Evolutionary conservation across 2,329 filamentous ascomycete genomes (phyloP).

Genomic region (Ploettnerulaceae sp.): DNA sequence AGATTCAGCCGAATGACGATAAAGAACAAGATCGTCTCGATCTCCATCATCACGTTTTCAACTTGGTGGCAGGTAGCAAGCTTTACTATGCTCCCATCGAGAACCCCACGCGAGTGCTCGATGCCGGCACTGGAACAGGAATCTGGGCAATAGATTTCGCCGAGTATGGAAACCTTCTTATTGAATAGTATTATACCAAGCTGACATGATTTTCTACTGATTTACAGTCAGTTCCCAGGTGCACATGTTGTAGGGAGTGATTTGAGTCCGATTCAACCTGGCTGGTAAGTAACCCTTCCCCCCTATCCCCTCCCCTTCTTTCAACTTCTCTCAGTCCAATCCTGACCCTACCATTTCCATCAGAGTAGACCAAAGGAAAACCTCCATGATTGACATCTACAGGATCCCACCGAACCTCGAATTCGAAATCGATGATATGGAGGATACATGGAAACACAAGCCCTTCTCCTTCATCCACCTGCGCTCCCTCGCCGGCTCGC

Average conservation of each 20-base stretch:
- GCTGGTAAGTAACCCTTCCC: conserved; percentile 15
- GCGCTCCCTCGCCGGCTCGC: conserved; percentile 36
- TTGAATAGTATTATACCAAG: too few species aligned
- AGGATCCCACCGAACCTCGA: conserved; percentile 29
- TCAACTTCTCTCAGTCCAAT: background rate
- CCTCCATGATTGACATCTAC: background rate
- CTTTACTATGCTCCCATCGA: conserved; percentile 26
- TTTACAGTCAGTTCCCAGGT: conserved; percentile 19
- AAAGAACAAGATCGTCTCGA: conserved; percentile 30
- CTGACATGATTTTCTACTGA: background rate
- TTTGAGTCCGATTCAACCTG: conserved; percentile 28
- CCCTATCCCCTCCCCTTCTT: background rate
- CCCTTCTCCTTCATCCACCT: conserved; percentile 36
- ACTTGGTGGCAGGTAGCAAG: conserved; percentile 22
- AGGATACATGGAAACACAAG: conserved; percentile 30
- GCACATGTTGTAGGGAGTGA: conserved; percentile 26
- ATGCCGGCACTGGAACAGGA: conserved; percentile 22
- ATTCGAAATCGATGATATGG: conserved; percentile 34
- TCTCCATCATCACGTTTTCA: conserved; percentile 27
- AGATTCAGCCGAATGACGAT: conserved; percentile 23
- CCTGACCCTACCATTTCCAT: background rate
- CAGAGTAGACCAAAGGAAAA: background rate
- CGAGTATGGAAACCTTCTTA: conserved; percentile 8
- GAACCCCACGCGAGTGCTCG: conserved; percentile 27
- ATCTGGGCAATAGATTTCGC: conserved; percentile 23